Percentiles rank a stretch among this genome's conserved stretches.
These are phyloP conservation scores for Elsinoe necatrix DNA, from an alignment of 2,329 filamentous ascomycete species.

Conservation along the genomic window DNA sequence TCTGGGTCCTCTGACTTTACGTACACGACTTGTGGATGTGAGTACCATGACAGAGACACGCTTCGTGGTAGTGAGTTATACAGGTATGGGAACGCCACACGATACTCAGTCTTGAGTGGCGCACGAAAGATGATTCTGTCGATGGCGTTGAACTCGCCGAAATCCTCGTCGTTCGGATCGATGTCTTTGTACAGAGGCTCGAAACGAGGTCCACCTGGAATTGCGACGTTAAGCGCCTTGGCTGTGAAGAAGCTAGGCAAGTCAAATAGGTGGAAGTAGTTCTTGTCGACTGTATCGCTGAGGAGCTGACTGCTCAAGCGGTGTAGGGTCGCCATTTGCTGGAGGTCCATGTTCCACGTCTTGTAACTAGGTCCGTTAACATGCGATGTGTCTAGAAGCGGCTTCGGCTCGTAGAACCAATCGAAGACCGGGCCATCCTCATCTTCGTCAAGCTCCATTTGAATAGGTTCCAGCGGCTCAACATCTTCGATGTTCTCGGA, in stretches of 20 bases:
- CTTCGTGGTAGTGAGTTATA: slow-evolving; percentile 96
- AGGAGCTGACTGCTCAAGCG: slow-evolving; percentile 83
- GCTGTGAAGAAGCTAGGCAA: slow-evolving; percentile 90
- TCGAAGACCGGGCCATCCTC: slow-evolving; percentile 88
- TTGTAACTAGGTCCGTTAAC: slow-evolving; percentile 97
- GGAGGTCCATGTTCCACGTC: slow-evolving; percentile 82
- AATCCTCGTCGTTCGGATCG: slow-evolving; percentile 97
- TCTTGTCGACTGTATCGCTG: slow-evolving; percentile 87
- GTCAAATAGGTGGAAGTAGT: slow-evolving; percentile 98
- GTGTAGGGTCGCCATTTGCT: slow-evolving; percentile 93
- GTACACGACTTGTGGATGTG: slow-evolving; percentile 86
- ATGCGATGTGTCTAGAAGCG: slow-evolving; percentile 81
- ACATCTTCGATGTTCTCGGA: slow-evolving; percentile 99
- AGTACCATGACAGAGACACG: slow-evolving; percentile 89
- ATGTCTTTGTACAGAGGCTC: slow-evolving; percentile 98
- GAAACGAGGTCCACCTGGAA: slow-evolving; percentile 94
- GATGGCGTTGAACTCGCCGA: slow-evolving; percentile 98
- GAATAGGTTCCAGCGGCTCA: slow-evolving; percentile 91
- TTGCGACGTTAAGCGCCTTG: slow-evolving; percentile 92
- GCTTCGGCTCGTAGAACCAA: slow-evolving; percentile 95
- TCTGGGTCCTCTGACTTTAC: slow-evolving; percentile 78
- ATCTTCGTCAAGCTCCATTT: slow-evolving; percentile 93
- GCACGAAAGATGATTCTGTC: slow-evolving; percentile 97
- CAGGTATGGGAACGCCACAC: slow-evolving; percentile 86
- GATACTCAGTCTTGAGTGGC: slow-evolving; percentile 89